Evolutionary conservation across 441 rosid species (phyloP).

Genomic region (Corymbia citriodora): DNA sequence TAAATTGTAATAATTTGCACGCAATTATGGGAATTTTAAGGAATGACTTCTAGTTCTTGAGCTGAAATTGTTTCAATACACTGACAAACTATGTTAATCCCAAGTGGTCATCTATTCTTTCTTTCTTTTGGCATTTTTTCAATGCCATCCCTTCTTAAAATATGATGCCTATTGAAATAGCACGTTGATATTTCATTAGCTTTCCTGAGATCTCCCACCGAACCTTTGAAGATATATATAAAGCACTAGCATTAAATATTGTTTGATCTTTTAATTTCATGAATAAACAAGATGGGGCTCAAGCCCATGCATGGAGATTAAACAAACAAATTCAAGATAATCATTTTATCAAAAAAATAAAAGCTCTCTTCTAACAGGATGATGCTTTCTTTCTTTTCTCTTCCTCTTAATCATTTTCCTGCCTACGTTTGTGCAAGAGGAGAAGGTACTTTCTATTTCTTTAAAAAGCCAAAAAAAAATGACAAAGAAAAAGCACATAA

Average conservation of each 20-base stretch:
- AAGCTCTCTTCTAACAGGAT: neutral
- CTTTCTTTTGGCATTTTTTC: neutral
- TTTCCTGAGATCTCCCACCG: neutral
- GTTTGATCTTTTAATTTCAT: neutral
- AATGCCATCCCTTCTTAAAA: neutral
- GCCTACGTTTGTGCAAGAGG: neutral
- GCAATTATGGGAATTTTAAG: neutral
- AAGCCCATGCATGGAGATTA: neutral
- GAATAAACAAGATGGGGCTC: neutral
- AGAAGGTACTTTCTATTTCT: neutral
- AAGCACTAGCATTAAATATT: neutral
- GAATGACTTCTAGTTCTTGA: neutral
- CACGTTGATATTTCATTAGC: neutral
- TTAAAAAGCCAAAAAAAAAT: neutral
- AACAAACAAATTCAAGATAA: neutral
- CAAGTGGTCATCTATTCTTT: neutral
- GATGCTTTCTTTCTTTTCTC: neutral
- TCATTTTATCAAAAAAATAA: neutral
- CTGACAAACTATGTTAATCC: fast-evolving
- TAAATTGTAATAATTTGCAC: neutral
- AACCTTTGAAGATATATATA: neutral
- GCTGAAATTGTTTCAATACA: neutral
- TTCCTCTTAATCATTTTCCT: neutral
- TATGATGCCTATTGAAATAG: neutral
- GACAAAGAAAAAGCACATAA: neutral